phyloP scores from a whole-genome alignment of 257 asterid genomes.

The Leonotis leonurus region DNA sequence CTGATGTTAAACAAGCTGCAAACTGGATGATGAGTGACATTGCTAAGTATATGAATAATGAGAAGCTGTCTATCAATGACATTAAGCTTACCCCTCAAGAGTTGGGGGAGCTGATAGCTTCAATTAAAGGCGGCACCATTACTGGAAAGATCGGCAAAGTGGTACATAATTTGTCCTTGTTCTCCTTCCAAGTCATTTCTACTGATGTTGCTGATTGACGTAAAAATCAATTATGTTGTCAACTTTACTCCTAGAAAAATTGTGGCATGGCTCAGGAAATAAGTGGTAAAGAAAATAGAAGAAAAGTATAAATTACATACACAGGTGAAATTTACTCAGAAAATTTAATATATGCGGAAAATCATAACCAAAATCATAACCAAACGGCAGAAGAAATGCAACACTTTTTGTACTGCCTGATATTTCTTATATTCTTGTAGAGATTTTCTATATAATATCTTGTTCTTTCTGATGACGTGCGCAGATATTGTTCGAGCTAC shows the following conservation, averaged over 20 bases:
- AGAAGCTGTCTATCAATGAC: slow-evolving; percentile 58
- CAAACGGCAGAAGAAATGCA: background rate
- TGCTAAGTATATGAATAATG: slow-evolving; percentile 88
- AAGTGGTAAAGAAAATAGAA: background rate
- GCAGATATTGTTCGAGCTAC: slow-evolving; percentile 82
- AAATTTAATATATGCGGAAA: background rate
- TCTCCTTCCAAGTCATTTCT: background rate
- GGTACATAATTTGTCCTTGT: slow-evolving; percentile 31
- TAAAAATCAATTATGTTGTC: background rate
- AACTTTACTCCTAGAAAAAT: background rate
- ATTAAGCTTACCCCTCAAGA: slow-evolving; percentile 77
- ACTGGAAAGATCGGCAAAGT: slow-evolving; percentile 97
- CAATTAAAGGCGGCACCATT: slow-evolving; percentile 77
- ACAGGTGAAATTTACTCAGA: background rate
- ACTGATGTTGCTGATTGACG: background rate
- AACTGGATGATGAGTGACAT: slow-evolving; percentile 99
- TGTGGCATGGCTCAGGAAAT: background rate
- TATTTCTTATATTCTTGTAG: background rate
- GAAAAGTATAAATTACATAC: background rate
- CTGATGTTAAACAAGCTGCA: slow-evolving; percentile 77
- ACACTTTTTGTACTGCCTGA: background rate
- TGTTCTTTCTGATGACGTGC: slow-evolving; percentile 11
- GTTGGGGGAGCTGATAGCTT: slow-evolving; percentile 77
- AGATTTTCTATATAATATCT: background rate
- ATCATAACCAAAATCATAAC: background rate